phyloP scores from a whole-genome alignment of 2,329 filamentous ascomycete genomes.

The Hymenotorrendiella dingleyae region DNA sequence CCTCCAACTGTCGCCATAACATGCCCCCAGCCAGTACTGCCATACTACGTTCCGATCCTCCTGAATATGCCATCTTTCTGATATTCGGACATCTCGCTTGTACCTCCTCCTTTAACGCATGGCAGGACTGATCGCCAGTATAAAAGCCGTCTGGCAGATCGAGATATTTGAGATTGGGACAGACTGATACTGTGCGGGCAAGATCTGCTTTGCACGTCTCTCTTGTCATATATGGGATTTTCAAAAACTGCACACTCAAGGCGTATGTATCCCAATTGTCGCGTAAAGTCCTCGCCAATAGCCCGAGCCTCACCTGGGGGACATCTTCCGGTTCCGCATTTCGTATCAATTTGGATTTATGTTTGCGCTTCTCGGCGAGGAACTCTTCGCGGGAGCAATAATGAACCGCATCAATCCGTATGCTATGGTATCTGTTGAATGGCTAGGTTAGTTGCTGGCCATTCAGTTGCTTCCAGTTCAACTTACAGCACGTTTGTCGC shows the following conservation, averaged over 20 bases:
- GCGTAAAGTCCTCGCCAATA: conserved; percentile 77
- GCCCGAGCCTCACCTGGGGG: conserved; percentile 65
- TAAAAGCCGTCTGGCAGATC: conserved; percentile 88
- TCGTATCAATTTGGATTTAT: conserved; percentile 64
- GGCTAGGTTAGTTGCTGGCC: neutral
- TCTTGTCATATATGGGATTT: conserved; percentile 90
- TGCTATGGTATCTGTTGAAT: conserved; percentile 66
- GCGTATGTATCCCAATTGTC: conserved; percentile 64
- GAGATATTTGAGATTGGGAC: conserved; percentile 81
- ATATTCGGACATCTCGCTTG: conserved; percentile 78
- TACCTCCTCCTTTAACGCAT: conserved; percentile 74
- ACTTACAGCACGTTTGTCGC: conserved; percentile 57
- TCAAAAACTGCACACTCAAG: conserved; percentile 68
- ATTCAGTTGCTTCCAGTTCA: neutral
- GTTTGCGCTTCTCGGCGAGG: conserved; percentile 73
- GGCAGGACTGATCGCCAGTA: conserved; percentile 69
- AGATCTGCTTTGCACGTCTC: conserved; percentile 77
- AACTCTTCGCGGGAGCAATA: conserved; percentile 85
- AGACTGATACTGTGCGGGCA: conserved; percentile 76
- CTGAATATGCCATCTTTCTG: conserved; percentile 80
- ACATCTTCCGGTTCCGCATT: conserved; percentile 78
- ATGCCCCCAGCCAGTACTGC: conserved; percentile 60
- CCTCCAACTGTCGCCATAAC: conserved; percentile 65
- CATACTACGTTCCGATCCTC: conserved; percentile 72
- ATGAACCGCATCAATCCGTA: conserved; percentile 90